Percentiles rank a stretch among this genome's conserved stretches.
These are phyloP conservation scores for Chondrus crispus DNA, from an alignment of 23 red algal genomes.

Conservation along the genomic window DNA sequence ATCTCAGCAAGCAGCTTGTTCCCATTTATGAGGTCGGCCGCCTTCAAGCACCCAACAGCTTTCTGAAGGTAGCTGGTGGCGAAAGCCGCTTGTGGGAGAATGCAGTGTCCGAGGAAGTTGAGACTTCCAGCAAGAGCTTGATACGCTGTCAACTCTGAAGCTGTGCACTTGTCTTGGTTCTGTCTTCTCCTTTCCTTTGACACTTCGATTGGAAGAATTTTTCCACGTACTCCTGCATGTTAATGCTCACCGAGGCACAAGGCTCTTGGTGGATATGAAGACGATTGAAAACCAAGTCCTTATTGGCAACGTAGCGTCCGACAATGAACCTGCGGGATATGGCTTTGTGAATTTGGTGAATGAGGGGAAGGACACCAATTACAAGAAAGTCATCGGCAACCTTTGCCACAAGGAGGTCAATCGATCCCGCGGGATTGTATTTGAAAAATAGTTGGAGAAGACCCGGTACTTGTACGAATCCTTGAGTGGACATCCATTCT, in stretches of 20 bases:
- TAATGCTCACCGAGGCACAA: neutral
- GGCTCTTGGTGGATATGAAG: neutral
- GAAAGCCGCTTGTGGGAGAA: neutral
- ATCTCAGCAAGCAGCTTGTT: neutral
- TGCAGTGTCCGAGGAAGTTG: conserved; percentile 14
- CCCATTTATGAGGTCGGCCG: neutral
- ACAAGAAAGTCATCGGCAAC: conserved; percentile 19
- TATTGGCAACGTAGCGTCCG: neutral
- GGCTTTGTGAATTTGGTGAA: neutral
- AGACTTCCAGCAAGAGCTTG: neutral
- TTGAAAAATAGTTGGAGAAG: neutral
- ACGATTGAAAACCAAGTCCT: neutral
- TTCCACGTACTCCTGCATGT: conserved; percentile 3
- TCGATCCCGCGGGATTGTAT: neutral
- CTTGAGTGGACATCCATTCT: neutral
- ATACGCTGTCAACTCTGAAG: neutral
- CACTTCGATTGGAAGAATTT: neutral
- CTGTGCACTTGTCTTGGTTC: neutral
- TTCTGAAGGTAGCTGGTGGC: conserved; percentile 27
- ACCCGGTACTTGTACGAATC: neutral
- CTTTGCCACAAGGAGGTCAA: neutral
- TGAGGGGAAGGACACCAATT: neutral
- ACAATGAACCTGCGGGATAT: neutral
- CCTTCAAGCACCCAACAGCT: neutral
- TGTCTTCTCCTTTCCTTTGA: neutral